Percentiles rank a stretch among this genome's conserved stretches.
Evolutionary conservation across 1,139 yeast genomes (phyloP).

Genomic region (Suhomyces ambrosiae): DNA sequence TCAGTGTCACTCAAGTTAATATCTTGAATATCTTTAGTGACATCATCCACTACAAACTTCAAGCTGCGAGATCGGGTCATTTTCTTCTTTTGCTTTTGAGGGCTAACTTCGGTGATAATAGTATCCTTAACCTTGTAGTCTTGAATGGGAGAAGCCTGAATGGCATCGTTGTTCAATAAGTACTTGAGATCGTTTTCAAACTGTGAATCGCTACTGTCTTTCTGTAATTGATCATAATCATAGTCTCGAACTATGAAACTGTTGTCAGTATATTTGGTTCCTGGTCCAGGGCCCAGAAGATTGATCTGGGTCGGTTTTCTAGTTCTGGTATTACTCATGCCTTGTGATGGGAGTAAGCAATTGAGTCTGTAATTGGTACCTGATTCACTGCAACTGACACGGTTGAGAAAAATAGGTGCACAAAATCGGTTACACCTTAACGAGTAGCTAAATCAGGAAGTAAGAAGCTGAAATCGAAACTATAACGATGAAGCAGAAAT

Average conservation of each 20-base stretch:
- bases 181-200: slow-evolving; percentile 29
- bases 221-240: slow-evolving; percentile 20
- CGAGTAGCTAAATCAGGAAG: too few relatives aligned
- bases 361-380: neutral
- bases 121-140: neutral
- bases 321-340: slow-evolving; percentile 10
- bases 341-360: neutral
- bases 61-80: slow-evolving; percentile 1
- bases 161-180: slow-evolving; percentile 13
- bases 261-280: neutral
- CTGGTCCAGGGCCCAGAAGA: slow-evolving; percentile 6
- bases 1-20: slow-evolving; percentile 28
- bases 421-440: neutral
- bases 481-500: too few relatives aligned
- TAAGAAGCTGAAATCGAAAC: neutral
- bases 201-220: slow-evolving; percentile 17
- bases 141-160: slow-evolving; percentile 9
- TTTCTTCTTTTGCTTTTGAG: slow-evolving; percentile 3
- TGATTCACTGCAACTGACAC: slow-evolving; percentile 2
- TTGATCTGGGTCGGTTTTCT: slow-evolving; percentile 4
- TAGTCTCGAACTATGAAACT: slow-evolving; percentile 20
- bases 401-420: slow-evolving; percentile 1
- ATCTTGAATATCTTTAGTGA: slow-evolving; percentile 29
- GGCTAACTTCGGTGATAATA: slow-evolving; percentile 1
- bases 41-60: slow-evolving; percentile 19